Conservation (phyloP, 1,284 basidiomycete species). For the Ceratobasidium papillatum region DNA sequence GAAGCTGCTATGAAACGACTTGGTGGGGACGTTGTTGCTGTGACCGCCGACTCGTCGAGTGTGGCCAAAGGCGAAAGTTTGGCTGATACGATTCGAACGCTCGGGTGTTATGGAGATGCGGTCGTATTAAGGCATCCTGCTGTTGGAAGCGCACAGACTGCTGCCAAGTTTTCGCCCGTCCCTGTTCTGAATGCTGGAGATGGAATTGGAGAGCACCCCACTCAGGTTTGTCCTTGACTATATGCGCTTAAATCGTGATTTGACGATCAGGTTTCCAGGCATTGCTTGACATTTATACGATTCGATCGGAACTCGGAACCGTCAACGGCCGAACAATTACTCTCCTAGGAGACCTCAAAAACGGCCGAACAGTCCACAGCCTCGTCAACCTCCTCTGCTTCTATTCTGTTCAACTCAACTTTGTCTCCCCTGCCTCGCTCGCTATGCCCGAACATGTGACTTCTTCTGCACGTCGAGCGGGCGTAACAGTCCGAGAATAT, state of each 20-base stretch:
- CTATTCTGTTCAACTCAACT: conserved; percentile 95
- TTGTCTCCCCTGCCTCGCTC: conserved; percentile 91
- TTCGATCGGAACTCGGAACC: conserved; percentile 97
- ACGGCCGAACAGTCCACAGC: conserved; percentile 97
- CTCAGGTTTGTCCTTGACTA: conserved; percentile 67
- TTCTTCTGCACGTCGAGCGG: conserved; percentile 81
- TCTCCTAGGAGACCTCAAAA: conserved; percentile 95
- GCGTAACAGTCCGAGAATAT: conserved; percentile 81
- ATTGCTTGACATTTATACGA: conserved; percentile 94
- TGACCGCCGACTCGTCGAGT: conserved; percentile 85
- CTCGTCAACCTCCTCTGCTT: conserved; percentile 92
- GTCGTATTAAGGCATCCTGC: conserved; percentile 95
- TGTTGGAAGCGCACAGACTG: conserved; percentile 88
- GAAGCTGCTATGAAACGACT: conserved; percentile 99
- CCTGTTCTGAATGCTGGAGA: conserved; percentile 98
- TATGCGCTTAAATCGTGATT: neutral
- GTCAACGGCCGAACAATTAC: conserved; percentile 97
- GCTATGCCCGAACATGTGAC: conserved; percentile 92
- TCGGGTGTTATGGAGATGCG: conserved; percentile 96
- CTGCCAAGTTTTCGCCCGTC: conserved; percentile 94
- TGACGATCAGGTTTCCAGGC: conserved; percentile 62
- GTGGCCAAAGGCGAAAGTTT: conserved; percentile 95
- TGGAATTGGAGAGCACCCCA: conserved; percentile 97
- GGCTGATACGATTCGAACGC: conserved; percentile 92
- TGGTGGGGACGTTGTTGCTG: conserved; percentile 92